phyloP scores from a whole-genome alignment of 2,329 filamentous ascomycete species.

The Sporothrix pseudoabietina region DNA sequence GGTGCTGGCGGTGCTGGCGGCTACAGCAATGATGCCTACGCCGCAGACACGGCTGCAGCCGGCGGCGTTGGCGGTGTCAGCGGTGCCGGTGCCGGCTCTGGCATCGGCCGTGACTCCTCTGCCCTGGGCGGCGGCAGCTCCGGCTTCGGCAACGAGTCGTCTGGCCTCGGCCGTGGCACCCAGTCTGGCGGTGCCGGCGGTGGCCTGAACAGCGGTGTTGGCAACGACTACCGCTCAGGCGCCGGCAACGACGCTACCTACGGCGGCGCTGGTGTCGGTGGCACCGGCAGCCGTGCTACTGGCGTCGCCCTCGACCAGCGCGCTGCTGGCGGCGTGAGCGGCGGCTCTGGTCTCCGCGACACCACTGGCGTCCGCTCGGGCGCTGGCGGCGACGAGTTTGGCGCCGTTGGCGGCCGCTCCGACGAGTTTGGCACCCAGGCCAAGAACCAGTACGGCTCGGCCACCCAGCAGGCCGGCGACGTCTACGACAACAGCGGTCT shows the following conservation, averaged over 20 bases:
- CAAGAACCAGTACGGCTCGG: background rate
- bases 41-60: constrained; percentile 10
- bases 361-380: constrained; percentile 3
- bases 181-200: background rate
- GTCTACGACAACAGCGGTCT: constrained; percentile 34
- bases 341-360: constrained; percentile 1
- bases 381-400: constrained; percentile 14
- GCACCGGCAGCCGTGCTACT: background rate
- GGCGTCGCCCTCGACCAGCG: background rate
- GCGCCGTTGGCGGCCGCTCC: background rate
- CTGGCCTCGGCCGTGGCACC: background rate
- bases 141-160: background rate
- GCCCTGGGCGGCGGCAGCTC: background rate
- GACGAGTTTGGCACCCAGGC: constrained; percentile 16
- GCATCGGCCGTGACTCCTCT: background rate
- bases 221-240: background rate
- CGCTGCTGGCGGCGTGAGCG: background rate
- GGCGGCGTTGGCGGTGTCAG: background rate
- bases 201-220: background rate
- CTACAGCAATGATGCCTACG: background rate
- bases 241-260: background rate
- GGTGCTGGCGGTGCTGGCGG: background rate
- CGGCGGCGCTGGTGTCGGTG: background rate
- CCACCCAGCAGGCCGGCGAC: background rate
- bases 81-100: background rate